Base-by-base conservation (phyloP, 192 early-diverging fungal genomes). In the Backusella luteola region DNA sequence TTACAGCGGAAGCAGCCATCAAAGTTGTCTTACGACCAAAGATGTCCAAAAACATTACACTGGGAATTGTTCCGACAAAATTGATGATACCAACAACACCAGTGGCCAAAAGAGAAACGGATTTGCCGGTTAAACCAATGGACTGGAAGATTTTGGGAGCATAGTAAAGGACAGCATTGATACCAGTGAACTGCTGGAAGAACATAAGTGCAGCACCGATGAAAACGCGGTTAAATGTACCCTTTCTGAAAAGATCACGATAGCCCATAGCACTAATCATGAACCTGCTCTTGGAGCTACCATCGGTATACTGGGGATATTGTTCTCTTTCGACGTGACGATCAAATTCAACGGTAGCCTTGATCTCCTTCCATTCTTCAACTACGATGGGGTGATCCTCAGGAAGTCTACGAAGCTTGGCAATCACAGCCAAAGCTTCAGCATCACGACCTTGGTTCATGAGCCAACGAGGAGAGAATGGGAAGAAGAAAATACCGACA, bases 81-180 rank as follows among this genome's bases (percentile, higher is more conserved):
- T 96, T 96, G 77, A 95, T 83, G 46, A 92, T 84, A 34, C 91
- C 88, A 71, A 90, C 90, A 52, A 93, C 85, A 39, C 91, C 92
- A 23, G 90, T 84, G 3, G 88, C 89, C 52, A 87, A 71, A 34
- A 87, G 77, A 29, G 86, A 81, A 17, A 85, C 72, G 29, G 85
- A 84, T 49, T 73, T 46, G 67, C 82, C 82, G 34, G 70, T 83
- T 34, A 92, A 76, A 12, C 89, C 86, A 12, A 88, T 80, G 9
- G 89, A 87, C 71, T 84, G 80, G 77, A 92, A 89, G n/a, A 91
- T 87, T 0, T 84, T 82, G 17, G 90, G 79, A 17, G 88, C 87
- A 79, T 87, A 94, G 84, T 95, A 96, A 73, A 95, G 83, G 11
- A 93, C 79, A 36, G 88, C 87, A 77, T 95, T 95, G 81, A 94